Evolutionary conservation across 2,329 filamentous ascomycete species (phyloP).

Genomic region (Alternaria novae-zelandiae): DNA sequence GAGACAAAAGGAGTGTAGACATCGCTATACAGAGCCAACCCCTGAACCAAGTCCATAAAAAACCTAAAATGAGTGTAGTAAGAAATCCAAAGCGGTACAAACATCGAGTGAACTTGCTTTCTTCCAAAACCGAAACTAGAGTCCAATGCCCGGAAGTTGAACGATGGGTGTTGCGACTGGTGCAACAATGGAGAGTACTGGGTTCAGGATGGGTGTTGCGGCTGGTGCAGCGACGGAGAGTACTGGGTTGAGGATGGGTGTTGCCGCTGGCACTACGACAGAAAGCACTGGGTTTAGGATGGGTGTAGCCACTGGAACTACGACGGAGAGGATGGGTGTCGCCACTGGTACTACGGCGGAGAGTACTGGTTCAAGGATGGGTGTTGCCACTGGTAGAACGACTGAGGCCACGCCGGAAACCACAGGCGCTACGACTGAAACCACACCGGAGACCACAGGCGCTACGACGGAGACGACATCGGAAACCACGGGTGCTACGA

Average conservation of each 20-base stretch:
- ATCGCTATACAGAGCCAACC: neutral
- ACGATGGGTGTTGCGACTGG: neutral
- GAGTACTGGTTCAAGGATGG: neutral
- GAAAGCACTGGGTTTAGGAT: neutral
- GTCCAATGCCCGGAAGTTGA: neutral
- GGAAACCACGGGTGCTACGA: neutral
- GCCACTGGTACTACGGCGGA: neutral
- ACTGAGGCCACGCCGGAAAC: neutral
- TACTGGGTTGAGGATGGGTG: neutral
- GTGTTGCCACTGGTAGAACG: neutral
- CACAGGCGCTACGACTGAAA: neutral
- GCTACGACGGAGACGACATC: neutral
- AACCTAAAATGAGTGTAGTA: neutral
- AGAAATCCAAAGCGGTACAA: neutral
- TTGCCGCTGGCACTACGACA: neutral
- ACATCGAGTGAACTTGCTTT: neutral
- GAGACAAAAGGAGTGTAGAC: neutral
- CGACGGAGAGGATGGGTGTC: neutral
- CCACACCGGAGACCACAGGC: neutral
- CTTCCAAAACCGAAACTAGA: neutral
- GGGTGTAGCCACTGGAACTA: neutral
- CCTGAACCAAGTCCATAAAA: neutral
- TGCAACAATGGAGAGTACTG: neutral
- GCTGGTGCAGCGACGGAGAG: neutral
- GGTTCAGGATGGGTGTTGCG: neutral